A percentile compares a stretch with the other conserved stretches of the same genome.
Conservation (phyloP, 2,329 filamentous ascomycete genomes). For the Orbilia quercus region DNA sequence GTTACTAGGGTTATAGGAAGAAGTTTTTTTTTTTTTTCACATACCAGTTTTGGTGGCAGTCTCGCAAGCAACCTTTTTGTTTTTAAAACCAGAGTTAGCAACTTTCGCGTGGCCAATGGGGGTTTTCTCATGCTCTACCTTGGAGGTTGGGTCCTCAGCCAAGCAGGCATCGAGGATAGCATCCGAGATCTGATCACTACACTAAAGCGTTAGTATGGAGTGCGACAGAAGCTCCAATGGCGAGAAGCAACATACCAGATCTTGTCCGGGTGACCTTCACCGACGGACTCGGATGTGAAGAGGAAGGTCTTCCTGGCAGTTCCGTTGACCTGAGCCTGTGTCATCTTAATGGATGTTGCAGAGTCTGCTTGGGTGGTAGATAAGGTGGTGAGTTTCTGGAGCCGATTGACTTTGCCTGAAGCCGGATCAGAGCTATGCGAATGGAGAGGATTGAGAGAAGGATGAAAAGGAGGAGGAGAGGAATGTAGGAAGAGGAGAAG, state of each 20-base stretch:
- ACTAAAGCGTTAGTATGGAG: constrained; percentile 21
- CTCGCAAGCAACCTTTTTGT: constrained; percentile 82
- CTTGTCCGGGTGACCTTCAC: constrained; percentile 94
- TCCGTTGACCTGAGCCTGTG: constrained; percentile 45
- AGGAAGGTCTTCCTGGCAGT: constrained; percentile 74
- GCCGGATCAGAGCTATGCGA: constrained; percentile 42
- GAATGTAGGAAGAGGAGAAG: constrained; percentile 17
- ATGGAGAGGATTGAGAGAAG: constrained; percentile 3
- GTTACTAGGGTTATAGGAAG: constrained; percentile 17
- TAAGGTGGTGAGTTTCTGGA: constrained; percentile 30
- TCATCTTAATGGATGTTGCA: constrained; percentile 44
- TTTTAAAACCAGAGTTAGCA: constrained; percentile 24
- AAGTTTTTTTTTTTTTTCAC: no score
- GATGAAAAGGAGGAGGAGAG: constrained; percentile 21
- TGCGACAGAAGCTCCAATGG: constrained; percentile 58
- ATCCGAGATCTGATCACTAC: constrained; percentile 91
- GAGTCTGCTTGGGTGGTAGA: constrained; percentile 15
- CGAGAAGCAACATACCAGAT: constrained; percentile 73
- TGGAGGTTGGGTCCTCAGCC: constrained; percentile 92
- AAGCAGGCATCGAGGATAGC: constrained; percentile 98
- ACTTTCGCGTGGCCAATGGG: constrained; percentile 27
- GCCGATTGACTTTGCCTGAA: constrained; percentile 52
- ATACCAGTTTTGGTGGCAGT: constrained; percentile 98
- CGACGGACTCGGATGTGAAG: constrained; percentile 90
- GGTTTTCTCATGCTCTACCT: constrained; percentile 67